Evolutionary conservation across 2,329 filamentous ascomycete genomes (phyloP), one percentile per base, ranked within the genome.

Genomic region (Venturiaceae sp.): DNA sequence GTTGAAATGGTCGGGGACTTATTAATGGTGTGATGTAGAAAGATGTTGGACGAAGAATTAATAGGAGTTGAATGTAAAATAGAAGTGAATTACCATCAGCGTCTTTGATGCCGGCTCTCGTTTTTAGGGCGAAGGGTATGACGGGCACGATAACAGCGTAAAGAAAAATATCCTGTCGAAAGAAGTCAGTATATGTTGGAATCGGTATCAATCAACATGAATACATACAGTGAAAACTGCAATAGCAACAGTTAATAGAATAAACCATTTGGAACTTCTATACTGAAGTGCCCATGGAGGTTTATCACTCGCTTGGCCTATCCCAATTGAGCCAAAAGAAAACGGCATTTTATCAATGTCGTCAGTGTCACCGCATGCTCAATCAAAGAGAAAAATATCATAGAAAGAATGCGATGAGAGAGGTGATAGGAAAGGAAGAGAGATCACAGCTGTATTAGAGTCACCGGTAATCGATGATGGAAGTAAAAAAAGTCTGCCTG

Each of bases 131-230:
- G 62, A 86, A 90, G 0, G 87, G 87, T 2, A 89, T 78, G 16
- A 90, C 86, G 0, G 87, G 87, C 0, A 90, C 82, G 32, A 90
- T 81, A 34, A 85, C 72, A 13, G 77, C 81, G 63, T 85, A 86
- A 23, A 83, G 75, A 64, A 86, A 84, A 65, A 85, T 81, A 66
- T 86, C 84, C 70, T 73, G 39, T 55, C 6, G 8, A 5, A 13
- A 5, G 23, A 19, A 50, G 44, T 50, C 14, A 44, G 9, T 23
- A 8, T 3, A 8, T 32, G 26, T 2, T 8, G 11, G 16, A 32
- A 1, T 13, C 3, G n/a, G 2, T 21, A 28, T 23, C 16, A 19
- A 23, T 11, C 26, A 46, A 23, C 11, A n/a, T 30, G 3, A 11
- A 23, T 1, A 50, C 61, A 21, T 60, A 63, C 62, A 21, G 71